Conservation (phyloP, 2,329 filamentous ascomycete genomes). For the Monilinia laxa region DNA sequence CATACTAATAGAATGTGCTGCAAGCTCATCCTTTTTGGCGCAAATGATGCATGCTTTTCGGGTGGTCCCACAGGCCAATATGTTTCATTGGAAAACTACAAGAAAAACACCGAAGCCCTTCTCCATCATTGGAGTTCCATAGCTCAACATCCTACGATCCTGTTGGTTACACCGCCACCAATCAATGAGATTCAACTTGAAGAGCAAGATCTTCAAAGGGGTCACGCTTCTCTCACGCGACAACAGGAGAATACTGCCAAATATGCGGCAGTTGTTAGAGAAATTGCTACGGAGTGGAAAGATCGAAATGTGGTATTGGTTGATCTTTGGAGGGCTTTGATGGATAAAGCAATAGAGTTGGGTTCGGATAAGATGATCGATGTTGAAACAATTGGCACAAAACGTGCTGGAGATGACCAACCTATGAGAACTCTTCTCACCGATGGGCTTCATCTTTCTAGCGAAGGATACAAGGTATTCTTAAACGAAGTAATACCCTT, state of each 20-base stretch:
- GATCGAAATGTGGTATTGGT: conserved; percentile 57
- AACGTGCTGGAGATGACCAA: conserved; percentile 29
- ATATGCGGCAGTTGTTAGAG: conserved; percentile 62
- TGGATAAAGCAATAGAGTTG: conserved; percentile 63
- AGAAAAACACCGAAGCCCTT: conserved; percentile 68
- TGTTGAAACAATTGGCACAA: conserved; percentile 29
- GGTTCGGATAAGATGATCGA: conserved; percentile 42
- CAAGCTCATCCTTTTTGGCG: conserved; percentile 70
- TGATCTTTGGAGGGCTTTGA: conserved; percentile 78
- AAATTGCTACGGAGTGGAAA: conserved; percentile 42
- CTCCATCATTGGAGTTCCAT: conserved; percentile 61
- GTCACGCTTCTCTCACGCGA: conserved; percentile 46
- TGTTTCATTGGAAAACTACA: conserved; percentile 73
- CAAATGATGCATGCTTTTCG: conserved; percentile 80
- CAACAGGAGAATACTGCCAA: conserved; percentile 60
- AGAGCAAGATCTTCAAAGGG: conserved; percentile 38
- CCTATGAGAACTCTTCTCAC: conserved; percentile 29
- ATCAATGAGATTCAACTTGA: conserved; percentile 57
- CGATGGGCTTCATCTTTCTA: conserved; percentile 39
- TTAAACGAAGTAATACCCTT: conserved; percentile 31
- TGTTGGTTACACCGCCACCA: conserved; percentile 81
- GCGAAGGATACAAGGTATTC: conserved; percentile 38
- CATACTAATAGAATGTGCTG: neutral
- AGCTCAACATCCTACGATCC: conserved; percentile 69
- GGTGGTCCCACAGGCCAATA: conserved; percentile 62